Conservation (phyloP, 345 rosid species). For the Erucastrum elatum region DNA sequence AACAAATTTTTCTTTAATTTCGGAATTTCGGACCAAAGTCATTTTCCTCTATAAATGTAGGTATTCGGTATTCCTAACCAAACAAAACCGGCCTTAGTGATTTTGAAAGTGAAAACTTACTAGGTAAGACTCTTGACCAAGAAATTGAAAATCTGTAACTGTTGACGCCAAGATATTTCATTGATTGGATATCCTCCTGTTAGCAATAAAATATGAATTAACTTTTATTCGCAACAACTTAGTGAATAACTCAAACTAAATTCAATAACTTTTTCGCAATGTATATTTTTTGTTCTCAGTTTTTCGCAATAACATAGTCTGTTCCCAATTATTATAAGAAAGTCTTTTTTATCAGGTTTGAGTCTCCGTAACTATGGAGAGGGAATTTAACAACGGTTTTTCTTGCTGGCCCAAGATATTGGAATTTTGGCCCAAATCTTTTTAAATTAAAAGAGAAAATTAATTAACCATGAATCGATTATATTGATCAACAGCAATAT, state of each 20-base stretch:
- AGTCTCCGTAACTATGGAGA: not conserved
- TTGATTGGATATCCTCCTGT: conserved; percentile 66
- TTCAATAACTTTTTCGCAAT: not conserved
- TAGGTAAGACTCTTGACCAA: conserved; percentile 78
- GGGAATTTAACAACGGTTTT: too few species aligned
- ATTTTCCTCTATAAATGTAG: not conserved
- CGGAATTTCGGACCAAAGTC: not conserved
- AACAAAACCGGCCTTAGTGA: not conserved
- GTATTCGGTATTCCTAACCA: not conserved
- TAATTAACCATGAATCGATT: conserved; percentile 24
- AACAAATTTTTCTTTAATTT: not conserved
- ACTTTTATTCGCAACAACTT: too few species aligned
- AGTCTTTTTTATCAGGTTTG: not conserved
- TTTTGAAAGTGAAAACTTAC: conserved; percentile 44
- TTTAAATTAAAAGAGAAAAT: too few species aligned
- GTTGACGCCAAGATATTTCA: conserved; percentile 59
- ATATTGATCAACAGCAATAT: conserved; percentile 33
- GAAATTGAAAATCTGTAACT: conserved; percentile 80
- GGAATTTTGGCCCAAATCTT: too few species aligned
- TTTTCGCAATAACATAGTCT: not conserved
- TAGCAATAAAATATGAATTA: not conserved
- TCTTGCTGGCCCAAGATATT: too few species aligned
- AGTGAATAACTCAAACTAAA: not conserved
- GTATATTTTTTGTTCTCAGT: too few species aligned
- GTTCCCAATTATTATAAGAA: not conserved